Evolutionary conservation across 352 stramenopile genomes (phyloP), one percentile per base, ranked within the genome.

Genomic region (Globisporangium solare): DNA sequence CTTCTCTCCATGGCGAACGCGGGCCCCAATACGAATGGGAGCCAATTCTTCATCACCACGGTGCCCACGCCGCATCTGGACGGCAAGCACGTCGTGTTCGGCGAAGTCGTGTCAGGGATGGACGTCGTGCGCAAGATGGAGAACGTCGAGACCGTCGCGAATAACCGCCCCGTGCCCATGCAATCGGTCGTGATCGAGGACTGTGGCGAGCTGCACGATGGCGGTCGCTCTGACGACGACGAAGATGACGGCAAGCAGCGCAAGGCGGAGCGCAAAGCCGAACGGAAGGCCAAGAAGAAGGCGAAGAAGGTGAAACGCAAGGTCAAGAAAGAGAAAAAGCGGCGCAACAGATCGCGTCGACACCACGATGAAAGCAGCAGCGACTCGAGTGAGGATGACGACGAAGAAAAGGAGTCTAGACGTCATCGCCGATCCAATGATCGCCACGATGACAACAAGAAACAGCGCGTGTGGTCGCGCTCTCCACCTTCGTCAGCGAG

Each of bases 71-170:
- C 95, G 6, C 96, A 99, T 64, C 75, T 99, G 32, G 95, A 99
- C 72, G 88, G 92, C 27, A 99, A 99, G 73, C 97, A 99, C 76
- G 96, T 99, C 17, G 96, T 99, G n/a, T 99, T 99, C 73, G 97
- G 97, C 18, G 89, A 97, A 60, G 97, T 99, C 14, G 68, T 80
- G 21, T 62, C 60, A 4, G 88, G 86, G 0, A 84, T 88, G 71
- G 63, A 88, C 12, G 69, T 92, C 43, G 73, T 94, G 52, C 66
- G 61, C 45, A 86, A 88, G 54, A 98, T 99, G 74, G 97, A 99
- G 67, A 73, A 76, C 51, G 83, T 90, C 18, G 68, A 96, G 43
- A 96, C 77, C 7, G 84, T 83, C 45, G 53, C 66, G 4, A 85
- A 79, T 49, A 82, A 98, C 65, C 95, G 94, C 47, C 76, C 76